Conservation (phyloP, 495 filamentous ascomycete genomes). For the Aspergillus homomorphus region DNA sequence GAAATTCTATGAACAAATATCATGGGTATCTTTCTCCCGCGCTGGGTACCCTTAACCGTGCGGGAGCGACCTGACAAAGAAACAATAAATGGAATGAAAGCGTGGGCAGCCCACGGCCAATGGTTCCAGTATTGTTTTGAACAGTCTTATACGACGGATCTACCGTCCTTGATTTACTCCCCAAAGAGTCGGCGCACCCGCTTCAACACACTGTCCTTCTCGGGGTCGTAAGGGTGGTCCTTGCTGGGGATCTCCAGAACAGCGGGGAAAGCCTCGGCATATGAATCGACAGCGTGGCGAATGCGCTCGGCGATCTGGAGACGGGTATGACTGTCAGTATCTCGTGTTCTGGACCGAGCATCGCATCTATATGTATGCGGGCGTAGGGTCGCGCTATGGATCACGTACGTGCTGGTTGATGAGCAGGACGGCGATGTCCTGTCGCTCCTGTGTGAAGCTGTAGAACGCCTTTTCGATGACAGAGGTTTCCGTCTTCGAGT, state of each 20-base stretch:
- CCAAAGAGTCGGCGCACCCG: conserved; percentile 89
- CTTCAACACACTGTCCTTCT: conserved; percentile 96
- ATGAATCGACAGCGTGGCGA: conserved; percentile 63
- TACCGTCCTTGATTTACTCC: conserved; percentile 52
- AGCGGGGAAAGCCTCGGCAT: conserved; percentile 53
- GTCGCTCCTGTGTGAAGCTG: conserved; percentile 78
- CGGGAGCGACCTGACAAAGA: background rate
- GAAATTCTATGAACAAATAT: background rate
- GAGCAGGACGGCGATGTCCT: conserved; percentile 92
- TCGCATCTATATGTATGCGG: background rate
- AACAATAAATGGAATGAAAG: background rate
- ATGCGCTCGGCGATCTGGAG: conserved; percentile 87
- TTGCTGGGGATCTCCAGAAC: conserved; percentile 96
- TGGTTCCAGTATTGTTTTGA: background rate
- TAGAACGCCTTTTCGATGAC: conserved; percentile 91
- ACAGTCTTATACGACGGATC: conserved; percentile 9
- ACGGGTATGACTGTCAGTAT: conserved; percentile 9
- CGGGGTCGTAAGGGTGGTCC: conserved; percentile 97
- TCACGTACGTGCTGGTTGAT: conserved; percentile 94
- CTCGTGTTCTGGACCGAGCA: background rate
- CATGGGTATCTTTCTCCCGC: background rate
- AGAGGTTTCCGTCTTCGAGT: conserved; percentile 81
- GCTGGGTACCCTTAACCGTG: background rate
- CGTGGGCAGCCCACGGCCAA: background rate
- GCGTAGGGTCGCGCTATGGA: background rate